A percentile compares a stretch with the other conserved stretches of the same genome.
Evolutionary conservation across 768 basidiomycete genomes (phyloP).

Genomic region (Goffeauzyma gilvescens): DNA sequence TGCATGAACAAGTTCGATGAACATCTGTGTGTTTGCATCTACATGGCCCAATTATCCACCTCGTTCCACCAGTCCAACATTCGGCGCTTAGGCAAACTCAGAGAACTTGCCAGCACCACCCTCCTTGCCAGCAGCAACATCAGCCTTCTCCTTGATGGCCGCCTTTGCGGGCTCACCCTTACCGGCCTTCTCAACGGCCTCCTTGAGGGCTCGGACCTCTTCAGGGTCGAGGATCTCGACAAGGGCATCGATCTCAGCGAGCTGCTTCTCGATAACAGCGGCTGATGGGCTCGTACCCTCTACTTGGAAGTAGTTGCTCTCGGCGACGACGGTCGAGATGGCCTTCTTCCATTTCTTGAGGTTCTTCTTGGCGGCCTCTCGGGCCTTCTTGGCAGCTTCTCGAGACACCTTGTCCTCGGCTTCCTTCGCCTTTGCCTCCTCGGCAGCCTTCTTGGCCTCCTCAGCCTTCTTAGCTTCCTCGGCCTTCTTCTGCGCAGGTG

Average conservation of each 20-base stretch:
- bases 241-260: slow-evolving; percentile 34
- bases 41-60: too few species aligned
- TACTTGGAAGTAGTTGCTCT: slow-evolving; percentile 35
- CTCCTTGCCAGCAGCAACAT: slow-evolving; percentile 19
- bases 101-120: slow-evolving; percentile 27
- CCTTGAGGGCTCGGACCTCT: slow-evolving; percentile 32
- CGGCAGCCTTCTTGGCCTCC: slow-evolving; percentile 40
- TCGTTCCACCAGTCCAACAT: too few species aligned
- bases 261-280: slow-evolving; percentile 32
- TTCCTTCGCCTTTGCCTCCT: slow-evolving; percentile 43
- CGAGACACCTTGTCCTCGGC: slow-evolving; percentile 30
- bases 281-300: slow-evolving; percentile 31
- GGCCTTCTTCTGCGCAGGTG: slow-evolving; percentile 36
- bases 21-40: too few species aligned
- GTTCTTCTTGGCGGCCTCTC: slow-evolving; percentile 42
- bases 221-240: slow-evolving; percentile 33
- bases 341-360: slow-evolving; percentile 50
- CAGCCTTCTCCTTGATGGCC: slow-evolving; percentile 22
- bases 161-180: slow-evolving; percentile 27
- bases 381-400: slow-evolving; percentile 44
- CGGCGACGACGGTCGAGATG: slow-evolving; percentile 31
- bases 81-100: slow-evolving; percentile 30
- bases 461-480: slow-evolving; percentile 39
- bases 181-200: slow-evolving; percentile 32
- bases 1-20: too few species aligned